Evolutionary conservation across 1,139 yeast species (phyloP), one percentile per base, ranked within the genome.

Genomic region (Pichiaceae sp.): DNA sequence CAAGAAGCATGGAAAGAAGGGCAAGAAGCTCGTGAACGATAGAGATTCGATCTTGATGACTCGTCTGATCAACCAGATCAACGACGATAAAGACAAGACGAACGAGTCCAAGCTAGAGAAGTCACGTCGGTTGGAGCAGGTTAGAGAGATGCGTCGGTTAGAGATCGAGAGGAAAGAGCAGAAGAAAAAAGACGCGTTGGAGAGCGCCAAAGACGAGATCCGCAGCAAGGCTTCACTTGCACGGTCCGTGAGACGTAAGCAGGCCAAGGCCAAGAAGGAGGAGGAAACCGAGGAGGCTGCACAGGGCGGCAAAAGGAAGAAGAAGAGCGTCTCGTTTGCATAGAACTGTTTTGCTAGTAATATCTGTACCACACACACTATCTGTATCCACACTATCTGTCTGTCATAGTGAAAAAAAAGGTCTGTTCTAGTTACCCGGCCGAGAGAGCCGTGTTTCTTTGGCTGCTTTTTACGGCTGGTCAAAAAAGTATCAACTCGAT

Each of bases 31-130:
- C 59, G 79, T 87, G 21, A 82, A 64, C 35, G 93, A 84, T 54
- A 68, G 74, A 44, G 91, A 84, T 53, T 59, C 76, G 25, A 63
- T 83, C 51, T 70, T 75, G 34, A 50, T 79, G 55, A 73, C 68
- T 44, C 70, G 94, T 58, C 68, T 91, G 45, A 77, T 87, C 36
- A 78, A 76, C 50, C 75, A 82, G 24, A 87, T 91, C 37, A 86
- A 87, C 49, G 95, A 87, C 53, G 75, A 79, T 43, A 71, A 79
- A 47, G 96, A 89, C 50, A 71, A 75, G 36, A 74, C 76, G n/a
- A 80, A 83, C 51, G 96, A 93, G 52, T 82, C 95, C 48, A 89
- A 87, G 59, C 66, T 91, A 42, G 98, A 91, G 56, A 84, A 84
- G 56, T 79, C 95, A 2, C 74, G 86, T 52, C 79, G 95, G 57